These are phyloP conservation scores for Lignosus rhinocerotis DNA, from an alignment of 1,284 basidiomycete species.

Conservation along the genomic window DNA sequence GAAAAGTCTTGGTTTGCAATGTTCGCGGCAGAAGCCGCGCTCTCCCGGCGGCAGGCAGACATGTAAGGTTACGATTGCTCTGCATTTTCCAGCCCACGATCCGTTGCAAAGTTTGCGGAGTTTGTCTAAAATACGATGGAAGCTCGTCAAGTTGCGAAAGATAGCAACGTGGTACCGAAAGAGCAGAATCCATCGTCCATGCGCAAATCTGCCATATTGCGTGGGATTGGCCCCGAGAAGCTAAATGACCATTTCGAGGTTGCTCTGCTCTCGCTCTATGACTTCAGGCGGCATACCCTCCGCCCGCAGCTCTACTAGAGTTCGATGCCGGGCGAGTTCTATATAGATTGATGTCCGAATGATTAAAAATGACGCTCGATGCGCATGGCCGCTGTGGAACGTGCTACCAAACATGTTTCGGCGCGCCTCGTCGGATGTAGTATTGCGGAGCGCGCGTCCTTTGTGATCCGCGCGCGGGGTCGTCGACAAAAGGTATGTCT, in stretches of 20 bases:
- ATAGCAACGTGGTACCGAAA: constrained; percentile 20
- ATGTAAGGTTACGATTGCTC: constrained; percentile 12
- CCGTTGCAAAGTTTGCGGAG: constrained; percentile 12
- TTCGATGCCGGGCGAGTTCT: constrained; percentile 22
- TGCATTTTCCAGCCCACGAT: constrained; percentile 4
- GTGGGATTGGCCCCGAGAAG: constrained; percentile 21
- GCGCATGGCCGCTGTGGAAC: constrained; percentile 17
- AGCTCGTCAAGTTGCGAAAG: constrained; percentile 16
- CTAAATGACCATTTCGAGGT: constrained; percentile 22
- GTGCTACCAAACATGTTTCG: constrained; percentile 25
- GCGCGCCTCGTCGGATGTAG: constrained; percentile 19
- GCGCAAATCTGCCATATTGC: constrained; percentile 21
- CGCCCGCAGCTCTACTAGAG: constrained; percentile 23
- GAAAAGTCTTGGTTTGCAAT: constrained; percentile 14
- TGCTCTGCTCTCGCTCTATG: constrained; percentile 24
- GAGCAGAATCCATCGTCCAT: constrained; percentile 7
- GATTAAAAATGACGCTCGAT: constrained; percentile 17
- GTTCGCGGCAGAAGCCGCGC: constrained; percentile 20
- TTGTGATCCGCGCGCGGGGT: constrained; percentile 20
- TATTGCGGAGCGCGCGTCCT: constrained; percentile 22
- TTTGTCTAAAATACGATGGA: constrained; percentile 6
- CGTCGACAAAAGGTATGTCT: constrained; percentile 10
- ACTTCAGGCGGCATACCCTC: constrained; percentile 19
- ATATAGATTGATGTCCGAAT: constrained; percentile 27
- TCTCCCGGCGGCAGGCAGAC: constrained; percentile 14